A percentile compares a stretch with the other conserved stretches of the same genome.
Conservation (phyloP, 495 filamentous ascomycete species). For the Daldinia vernicosa region DNA sequence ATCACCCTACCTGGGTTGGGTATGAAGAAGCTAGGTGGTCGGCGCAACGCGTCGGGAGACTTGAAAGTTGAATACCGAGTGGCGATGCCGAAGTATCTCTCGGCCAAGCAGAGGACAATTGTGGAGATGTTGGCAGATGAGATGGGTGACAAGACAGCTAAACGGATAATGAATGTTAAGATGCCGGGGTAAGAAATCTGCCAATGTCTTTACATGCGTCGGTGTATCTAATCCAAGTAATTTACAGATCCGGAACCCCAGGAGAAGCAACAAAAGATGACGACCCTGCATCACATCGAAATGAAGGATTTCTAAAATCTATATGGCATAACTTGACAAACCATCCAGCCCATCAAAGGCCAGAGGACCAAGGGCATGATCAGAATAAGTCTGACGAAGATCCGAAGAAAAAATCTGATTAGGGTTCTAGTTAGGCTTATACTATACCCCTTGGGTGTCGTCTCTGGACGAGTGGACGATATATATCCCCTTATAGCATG, state of each 20-base stretch:
- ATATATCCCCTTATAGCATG: slow-evolving; percentile 21
- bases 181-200: slow-evolving; percentile 47
- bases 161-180: slow-evolving; percentile 78
- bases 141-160: slow-evolving; percentile 89
- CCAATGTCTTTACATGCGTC: neutral
- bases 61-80: slow-evolving; percentile 95
- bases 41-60: slow-evolving; percentile 71
- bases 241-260: slow-evolving; percentile 24
- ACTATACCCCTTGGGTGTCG: neutral
- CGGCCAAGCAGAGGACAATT: slow-evolving; percentile 85
- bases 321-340: slow-evolving; percentile 89
- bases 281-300: slow-evolving; percentile 64
- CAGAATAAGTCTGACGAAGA: slow-evolving; percentile 53
- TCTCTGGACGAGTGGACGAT: neutral
- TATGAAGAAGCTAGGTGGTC: slow-evolving; percentile 78
- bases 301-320: slow-evolving; percentile 86
- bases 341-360: slow-evolving; percentile 64
- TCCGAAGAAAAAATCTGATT: slow-evolving; percentile 68
- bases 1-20: slow-evolving; percentile 87
- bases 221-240: slow-evolving; percentile 6
- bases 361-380: slow-evolving; percentile 41
- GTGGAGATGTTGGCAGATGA: slow-evolving; percentile 96
- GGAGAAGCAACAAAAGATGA: slow-evolving; percentile 37
- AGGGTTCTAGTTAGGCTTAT: slow-evolving; percentile 50
- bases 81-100: slow-evolving; percentile 91